Base-by-base conservation (phyloP, 805 yeast species). In the Vanderwaltozyma yarrowii region DNA sequence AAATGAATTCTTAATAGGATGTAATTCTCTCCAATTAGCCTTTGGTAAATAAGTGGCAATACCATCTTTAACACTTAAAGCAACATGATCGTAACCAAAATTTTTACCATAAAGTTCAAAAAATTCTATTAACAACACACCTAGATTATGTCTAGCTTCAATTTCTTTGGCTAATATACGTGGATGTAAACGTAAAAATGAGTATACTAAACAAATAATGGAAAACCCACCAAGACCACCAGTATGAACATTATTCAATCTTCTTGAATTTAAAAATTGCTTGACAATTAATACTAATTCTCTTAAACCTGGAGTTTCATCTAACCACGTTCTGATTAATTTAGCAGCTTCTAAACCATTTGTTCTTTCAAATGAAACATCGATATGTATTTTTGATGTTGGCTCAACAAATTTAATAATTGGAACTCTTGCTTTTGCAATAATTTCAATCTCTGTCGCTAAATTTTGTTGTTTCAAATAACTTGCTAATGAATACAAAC, bases 171-270 rank as follows among this genome's bases (percentile, higher is more conserved):
- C 74, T 2, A 78, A 58, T 11, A 86, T 53, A 47, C 86, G 69
- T 17, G 95, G 95, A 57, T 89, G 97, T 39, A 83, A 62, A 46
- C 68, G 71, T 44, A 89, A 60, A 53, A 89, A 88, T 17, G 94
- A 80, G 51, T 80, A 78, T 17, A 82, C 85, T 54, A 92, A 56
- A 51, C 96, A 86, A 31, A 88, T 85, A n/a, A 85, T 83, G 6
- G 96, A 76, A 56, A 80, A 88, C 0, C 97, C 97, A 30, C 98
- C 97, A 5, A 89, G 63, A 0, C 97, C 97, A 38, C 98, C 98
- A 23, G 78, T 78, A 50, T 82, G 94, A 13, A 89, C 97, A 45
- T 85, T 82, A 53, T 88, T 86, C 44, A 89, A 65, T 44, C 71
- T 74, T 50, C 96, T 69, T 1, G 84, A 75, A 21, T 86, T 67